phyloP scores from a whole-genome alignment of 2,329 filamentous ascomycete genomes.

The Incumbomyces delicatus region DNA sequence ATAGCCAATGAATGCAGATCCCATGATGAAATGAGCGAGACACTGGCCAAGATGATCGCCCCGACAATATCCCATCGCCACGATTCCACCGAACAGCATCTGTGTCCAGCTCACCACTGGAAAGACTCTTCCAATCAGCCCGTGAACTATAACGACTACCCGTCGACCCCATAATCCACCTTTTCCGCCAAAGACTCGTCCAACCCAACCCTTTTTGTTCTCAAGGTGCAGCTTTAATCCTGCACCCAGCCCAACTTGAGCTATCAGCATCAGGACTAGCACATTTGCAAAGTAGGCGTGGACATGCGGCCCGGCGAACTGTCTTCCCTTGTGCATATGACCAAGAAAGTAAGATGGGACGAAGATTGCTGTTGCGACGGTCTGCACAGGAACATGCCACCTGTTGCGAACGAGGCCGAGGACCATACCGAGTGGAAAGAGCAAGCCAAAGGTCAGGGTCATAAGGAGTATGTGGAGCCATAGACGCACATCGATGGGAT shows the following conservation, averaged over 20 bases:
- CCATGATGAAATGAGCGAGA: conserved; percentile 97
- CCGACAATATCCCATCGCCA: conserved; percentile 82
- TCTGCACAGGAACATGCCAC: conserved; percentile 89
- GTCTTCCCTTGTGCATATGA: conserved; percentile 78
- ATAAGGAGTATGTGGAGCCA: conserved; percentile 92
- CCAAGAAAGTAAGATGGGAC: conserved; percentile 83
- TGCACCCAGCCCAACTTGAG: conserved; percentile 68
- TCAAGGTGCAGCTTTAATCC: conserved; percentile 88
- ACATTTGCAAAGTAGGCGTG: conserved; percentile 72
- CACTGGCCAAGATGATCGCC: conserved; percentile 88
- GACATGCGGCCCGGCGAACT: conserved; percentile 65
- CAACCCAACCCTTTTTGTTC: conserved; percentile 59
- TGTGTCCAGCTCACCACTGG: conserved; percentile 82
- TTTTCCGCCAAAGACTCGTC: conserved; percentile 45
- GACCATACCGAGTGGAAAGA: conserved; percentile 94
- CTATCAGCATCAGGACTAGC: conserved; percentile 68
- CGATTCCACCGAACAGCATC: conserved; percentile 93
- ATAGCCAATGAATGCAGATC: conserved; percentile 89
- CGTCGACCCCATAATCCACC: conserved; percentile 38
- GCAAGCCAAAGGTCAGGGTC: conserved; percentile 75
- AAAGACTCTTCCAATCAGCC: conserved; percentile 75
- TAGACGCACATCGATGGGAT: conserved; percentile 73
- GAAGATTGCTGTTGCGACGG: conserved; percentile 62
- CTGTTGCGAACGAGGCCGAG: conserved; percentile 79
- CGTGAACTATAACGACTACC: conserved; percentile 62